phyloP scores from a whole-genome alignment of 2,329 filamentous ascomycete species.

The Clonostachys sp. region DNA sequence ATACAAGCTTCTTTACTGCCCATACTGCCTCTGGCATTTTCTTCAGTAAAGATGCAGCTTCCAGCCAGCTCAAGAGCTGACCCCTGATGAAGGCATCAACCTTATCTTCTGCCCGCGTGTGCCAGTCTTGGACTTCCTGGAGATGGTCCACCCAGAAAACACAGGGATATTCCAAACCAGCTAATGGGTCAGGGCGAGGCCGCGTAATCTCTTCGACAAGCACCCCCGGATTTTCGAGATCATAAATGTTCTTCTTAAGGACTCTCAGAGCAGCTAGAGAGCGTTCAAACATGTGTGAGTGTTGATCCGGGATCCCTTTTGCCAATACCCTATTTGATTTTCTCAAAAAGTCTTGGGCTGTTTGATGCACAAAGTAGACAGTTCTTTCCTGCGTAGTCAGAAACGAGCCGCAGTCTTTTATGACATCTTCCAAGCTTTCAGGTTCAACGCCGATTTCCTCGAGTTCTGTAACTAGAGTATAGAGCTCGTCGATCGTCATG shows the following conservation, averaged over 20 bases:
- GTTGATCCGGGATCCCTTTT: slow-evolving; percentile 10
- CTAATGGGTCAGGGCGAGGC: slow-evolving; percentile 9
- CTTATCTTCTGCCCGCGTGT: too few relatives aligned
- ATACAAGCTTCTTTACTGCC: too few relatives aligned
- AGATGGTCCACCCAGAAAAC: slow-evolving; percentile 12
- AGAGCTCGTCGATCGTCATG: slow-evolving; percentile 21
- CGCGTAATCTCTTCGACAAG: slow-evolving; percentile 3
- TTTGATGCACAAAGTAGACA: slow-evolving; percentile 33
- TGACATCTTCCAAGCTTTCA: slow-evolving; percentile 13
- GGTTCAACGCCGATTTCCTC: slow-evolving; percentile 3
- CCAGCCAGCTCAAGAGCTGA: too few relatives aligned
- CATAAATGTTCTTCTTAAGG: slow-evolving; percentile 28
- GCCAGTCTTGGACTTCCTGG: background rate
- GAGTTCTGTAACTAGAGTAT: slow-evolving; percentile 8
- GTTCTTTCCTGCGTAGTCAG: slow-evolving; percentile 19
- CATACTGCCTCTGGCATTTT: too few relatives aligned
- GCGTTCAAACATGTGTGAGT: slow-evolving; percentile 26
- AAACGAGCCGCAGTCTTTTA: slow-evolving; percentile 32
- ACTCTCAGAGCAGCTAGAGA: slow-evolving; percentile 17
- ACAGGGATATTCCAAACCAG: slow-evolving; percentile 7
- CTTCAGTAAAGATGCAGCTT: too few relatives aligned
- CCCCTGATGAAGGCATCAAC: too few relatives aligned
- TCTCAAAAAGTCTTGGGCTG: slow-evolving; percentile 33
- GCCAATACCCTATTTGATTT: slow-evolving; percentile 18
- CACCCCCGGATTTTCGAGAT: slow-evolving; percentile 10